Evolutionary conservation across 1,284 basidiomycete species (phyloP), one percentile per base, ranked within the genome.

Genomic region (Gymnopus androsaceus): DNA sequence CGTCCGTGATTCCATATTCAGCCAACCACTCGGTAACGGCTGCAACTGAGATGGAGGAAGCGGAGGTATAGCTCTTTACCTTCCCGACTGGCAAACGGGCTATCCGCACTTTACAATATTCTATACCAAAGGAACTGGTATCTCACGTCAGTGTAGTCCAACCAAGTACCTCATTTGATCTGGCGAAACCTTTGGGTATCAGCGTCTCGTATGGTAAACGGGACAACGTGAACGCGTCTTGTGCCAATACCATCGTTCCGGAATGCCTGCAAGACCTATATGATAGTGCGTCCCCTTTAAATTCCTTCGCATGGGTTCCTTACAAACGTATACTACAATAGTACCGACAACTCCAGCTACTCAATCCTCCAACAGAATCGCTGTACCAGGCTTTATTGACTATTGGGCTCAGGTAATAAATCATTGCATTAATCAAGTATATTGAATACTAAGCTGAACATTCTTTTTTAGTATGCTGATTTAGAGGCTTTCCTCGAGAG

Each of bases 11-110:
- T 19, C 71, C 76, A 53, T 80, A 71, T 17, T 67, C 66, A 8
- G 61, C 52, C 15, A 83, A 70, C 80, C 80, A 83, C 4, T 67
- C 67, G 37, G 71, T 66, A 36, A 82, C 77, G 12, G 75, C 62
- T 7, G 64, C 56, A 17, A 75, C 62, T 11, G 77, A 68, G 36
- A 74, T 69, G 17, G 70, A 62, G 23, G 72, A 65, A 0, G 80
- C 80, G 2, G 74, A 70, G 33, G 78, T 69, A 48, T 77, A 64
- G n/a, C 55, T 55, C 28, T 63, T 63, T 7, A 63, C 60, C 64
- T 66, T 41, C 14, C 7, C 3, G 25, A n/a, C 69, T 40, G 65
- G 65, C 25, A 67, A 70, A 17, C 71, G 71, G 36, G 59, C 72
- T 53, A 65, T 79, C 37, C 77, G 78, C 59, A 73, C 77, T 30